Evolutionary conservation across 805 yeast species (phyloP), one percentile per base, ranked within the genome.

Genomic region (Wickerhamiella galacta): DNA sequence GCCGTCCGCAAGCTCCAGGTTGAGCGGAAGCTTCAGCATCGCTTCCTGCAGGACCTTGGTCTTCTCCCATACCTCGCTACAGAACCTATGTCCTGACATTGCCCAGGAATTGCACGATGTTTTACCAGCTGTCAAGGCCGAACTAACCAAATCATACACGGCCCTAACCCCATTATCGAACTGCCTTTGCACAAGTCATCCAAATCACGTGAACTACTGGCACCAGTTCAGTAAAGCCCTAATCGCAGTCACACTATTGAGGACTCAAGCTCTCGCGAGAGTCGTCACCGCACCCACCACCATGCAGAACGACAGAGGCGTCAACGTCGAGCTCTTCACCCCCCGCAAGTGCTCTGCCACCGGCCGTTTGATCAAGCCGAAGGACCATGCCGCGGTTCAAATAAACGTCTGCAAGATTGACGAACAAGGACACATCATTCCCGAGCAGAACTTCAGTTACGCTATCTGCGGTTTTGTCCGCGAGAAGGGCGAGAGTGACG

Each of bases 331-430:
- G 77, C 83, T 90, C 70, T 90, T 90, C 93, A 93, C 87, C 68
- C 98, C 98, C 74, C 82, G 98, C 78, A 90, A 90, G 75, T 90
- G 98, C 76, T 90, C 98, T 70, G 98, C 98, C 62, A 83, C 98
- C 70, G 85, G 83, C 94, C 83, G 95, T 75, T 83, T 90, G 72
- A 85, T 90, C 77, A 83, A 82, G 75, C 85, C 98, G 60, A 85
- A 90, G 75, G 98, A 90, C 71, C 98, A 90, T 69, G 90, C 95
- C 54, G 80, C 96, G 48, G 95, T 90, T 56, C 98, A 90, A 72
- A 79, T 90, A 71, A 87, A 80, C 87, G 74, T 90, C 56, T 96
- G 94, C 59, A 82, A 87, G 68, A 94, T 90, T 59, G 95, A 90
- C 60, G 95, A 72, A 61, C 76, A 79, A 59, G 98, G 98, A 54